Percentiles rank a stretch among this genome's conserved stretches.
phyloP scores from a whole-genome alignment of 2,329 filamentous ascomycete species.

The Aureobasidium leucospermi region DNA sequence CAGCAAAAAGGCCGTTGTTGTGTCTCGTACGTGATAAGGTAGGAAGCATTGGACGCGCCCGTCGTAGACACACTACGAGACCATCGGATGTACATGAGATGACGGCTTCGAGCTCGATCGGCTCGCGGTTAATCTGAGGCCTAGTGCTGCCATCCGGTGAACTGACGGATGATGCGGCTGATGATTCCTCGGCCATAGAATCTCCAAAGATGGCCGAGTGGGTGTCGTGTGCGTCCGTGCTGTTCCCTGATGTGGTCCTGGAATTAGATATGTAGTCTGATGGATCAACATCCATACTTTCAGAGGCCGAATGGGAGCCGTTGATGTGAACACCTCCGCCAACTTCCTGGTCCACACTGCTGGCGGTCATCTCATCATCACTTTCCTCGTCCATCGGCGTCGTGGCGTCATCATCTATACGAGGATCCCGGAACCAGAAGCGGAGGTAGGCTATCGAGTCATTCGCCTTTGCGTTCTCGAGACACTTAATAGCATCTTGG shows the following conservation, averaged over 20 bases:
- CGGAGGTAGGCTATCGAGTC: slow-evolving; percentile 86
- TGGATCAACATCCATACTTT: slow-evolving; percentile 21
- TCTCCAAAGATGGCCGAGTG: slow-evolving; percentile 39
- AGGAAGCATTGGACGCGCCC: slow-evolving; percentile 64
- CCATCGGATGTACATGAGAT: slow-evolving; percentile 87
- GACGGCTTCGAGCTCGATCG: slow-evolving; percentile 77
- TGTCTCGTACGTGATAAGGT: slow-evolving; percentile 39
- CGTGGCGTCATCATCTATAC: slow-evolving; percentile 42
- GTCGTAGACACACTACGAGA: slow-evolving; percentile 70
- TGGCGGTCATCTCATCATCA: slow-evolving; percentile 42
- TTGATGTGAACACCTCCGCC: slow-evolving; percentile 39
- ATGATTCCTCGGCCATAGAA: slow-evolving; percentile 30
- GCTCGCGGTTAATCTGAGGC: slow-evolving; percentile 22
- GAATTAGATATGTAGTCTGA: slow-evolving; percentile 22
- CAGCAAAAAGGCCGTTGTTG: slow-evolving; percentile 64
- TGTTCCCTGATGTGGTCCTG: slow-evolving; percentile 38
- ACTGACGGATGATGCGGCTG: slow-evolving; percentile 24
- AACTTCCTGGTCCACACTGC: slow-evolving; percentile 40
- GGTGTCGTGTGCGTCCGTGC: slow-evolving; percentile 33
- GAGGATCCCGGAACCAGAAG: slow-evolving; percentile 74
- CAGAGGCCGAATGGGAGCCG: slow-evolving; percentile 28
- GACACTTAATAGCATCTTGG: slow-evolving; percentile 65
- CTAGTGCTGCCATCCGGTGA: not conserved
- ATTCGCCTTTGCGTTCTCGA: slow-evolving; percentile 82
- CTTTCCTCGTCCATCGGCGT: slow-evolving; percentile 40